Conservation (phyloP, 805 yeast species). For the Kurtzmaniella fragi region DNA sequence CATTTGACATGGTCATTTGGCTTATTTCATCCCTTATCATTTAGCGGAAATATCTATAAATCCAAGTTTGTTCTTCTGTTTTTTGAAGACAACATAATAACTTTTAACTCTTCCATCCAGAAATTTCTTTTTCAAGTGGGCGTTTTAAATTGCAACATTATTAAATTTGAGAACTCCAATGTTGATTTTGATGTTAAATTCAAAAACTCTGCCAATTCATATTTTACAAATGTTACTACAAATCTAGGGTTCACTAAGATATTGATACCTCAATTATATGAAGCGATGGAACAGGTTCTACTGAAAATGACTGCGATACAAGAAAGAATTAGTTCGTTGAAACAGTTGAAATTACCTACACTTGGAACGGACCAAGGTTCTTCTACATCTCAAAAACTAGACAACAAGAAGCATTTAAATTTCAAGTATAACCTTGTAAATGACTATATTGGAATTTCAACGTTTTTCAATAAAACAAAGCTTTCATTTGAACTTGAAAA, state of each 20-base stretch:
- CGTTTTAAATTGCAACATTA: slow-evolving; percentile 10
- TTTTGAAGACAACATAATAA: slow-evolving; percentile 6
- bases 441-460: slow-evolving; percentile 33
- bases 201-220: slow-evolving; percentile 5
- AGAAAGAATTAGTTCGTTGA: slow-evolving; percentile 6
- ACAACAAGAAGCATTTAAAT: slow-evolving; percentile 8
- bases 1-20: slow-evolving; percentile 17
- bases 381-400: neutral
- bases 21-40: slow-evolving; percentile 11
- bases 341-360: slow-evolving; percentile 2
- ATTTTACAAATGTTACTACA: slow-evolving; percentile 11
- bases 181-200: slow-evolving; percentile 13
- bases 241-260: slow-evolving; percentile 28
- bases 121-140: slow-evolving; percentile 14
- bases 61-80: slow-evolving; percentile 11
- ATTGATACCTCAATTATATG: slow-evolving; percentile 18
- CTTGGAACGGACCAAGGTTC: neutral
- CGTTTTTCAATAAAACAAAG: slow-evolving; percentile 25
- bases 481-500: slow-evolving; percentile 34
- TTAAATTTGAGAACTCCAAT: slow-evolving; percentile 24
- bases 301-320: slow-evolving; percentile 4
- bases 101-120: slow-evolving; percentile 14
- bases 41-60: slow-evolving; percentile 14
- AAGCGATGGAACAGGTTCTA: slow-evolving; percentile 12
- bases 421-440: slow-evolving; percentile 20